These are phyloP conservation scores for Candida sithepensis DNA, from an alignment of 805 yeast genomes.

Conservation along the genomic window DNA sequence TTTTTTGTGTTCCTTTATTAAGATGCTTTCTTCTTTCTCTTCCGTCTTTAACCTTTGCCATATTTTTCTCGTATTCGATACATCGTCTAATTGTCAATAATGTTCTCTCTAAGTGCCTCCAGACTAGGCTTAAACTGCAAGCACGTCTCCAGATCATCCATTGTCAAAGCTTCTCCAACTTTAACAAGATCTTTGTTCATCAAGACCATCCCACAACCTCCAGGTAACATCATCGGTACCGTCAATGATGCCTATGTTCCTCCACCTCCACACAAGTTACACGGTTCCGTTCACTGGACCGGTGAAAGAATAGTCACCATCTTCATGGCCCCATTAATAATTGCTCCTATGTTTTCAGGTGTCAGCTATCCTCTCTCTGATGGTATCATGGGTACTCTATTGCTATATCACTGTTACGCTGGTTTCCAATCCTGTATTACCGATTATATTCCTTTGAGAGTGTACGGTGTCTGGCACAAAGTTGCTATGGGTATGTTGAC, in stretches of 20 bases:
- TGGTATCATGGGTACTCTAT: slow-evolving; percentile 48
- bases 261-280: slow-evolving; percentile 50
- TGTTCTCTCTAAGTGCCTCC: slow-evolving; percentile 10
- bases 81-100: background rate
- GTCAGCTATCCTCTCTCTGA: slow-evolving; percentile 53
- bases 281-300: slow-evolving; percentile 76
- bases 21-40: background rate
- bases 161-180: background rate
- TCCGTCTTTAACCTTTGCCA: background rate
- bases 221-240: slow-evolving; percentile 68
- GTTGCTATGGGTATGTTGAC: slow-evolving; percentile 57
- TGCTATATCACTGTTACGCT: slow-evolving; percentile 61
- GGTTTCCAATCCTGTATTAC: slow-evolving; percentile 77
- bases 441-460: slow-evolving; percentile 75
- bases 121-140: slow-evolving; percentile 22
- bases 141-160: slow-evolving; percentile 1
- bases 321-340: slow-evolving; percentile 59
- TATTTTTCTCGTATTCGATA: background rate
- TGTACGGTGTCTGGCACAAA: slow-evolving; percentile 62
- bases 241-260: slow-evolving; percentile 69
- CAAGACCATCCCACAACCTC: slow-evolving; percentile 52
- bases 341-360: slow-evolving; percentile 58
- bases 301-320: slow-evolving; percentile 59
- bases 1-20: background rate
- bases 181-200: slow-evolving; percentile 19